Evolutionary conservation across 495 filamentous ascomycete genomes (phyloP).

Genomic region (Penicillium maclennaniae): DNA sequence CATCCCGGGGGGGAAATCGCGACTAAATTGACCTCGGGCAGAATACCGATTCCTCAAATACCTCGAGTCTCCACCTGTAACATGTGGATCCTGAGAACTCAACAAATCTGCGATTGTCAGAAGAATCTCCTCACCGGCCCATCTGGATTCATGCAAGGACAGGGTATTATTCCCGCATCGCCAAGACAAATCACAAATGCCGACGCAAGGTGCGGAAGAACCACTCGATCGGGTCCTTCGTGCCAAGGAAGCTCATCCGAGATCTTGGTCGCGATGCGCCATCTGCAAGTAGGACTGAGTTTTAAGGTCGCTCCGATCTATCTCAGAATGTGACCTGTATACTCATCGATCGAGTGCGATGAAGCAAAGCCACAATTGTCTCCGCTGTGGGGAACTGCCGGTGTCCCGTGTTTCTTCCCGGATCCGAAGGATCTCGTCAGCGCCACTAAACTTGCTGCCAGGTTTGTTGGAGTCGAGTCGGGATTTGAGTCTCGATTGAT

Average conservation of each 20-base stretch:
- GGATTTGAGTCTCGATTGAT: slow-evolving; percentile 15
- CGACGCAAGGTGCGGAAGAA: slow-evolving; percentile 4
- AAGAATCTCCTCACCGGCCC: not conserved
- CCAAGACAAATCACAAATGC: slow-evolving; percentile 13
- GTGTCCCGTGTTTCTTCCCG: slow-evolving; percentile 38
- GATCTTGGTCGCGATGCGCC: slow-evolving; percentile 43
- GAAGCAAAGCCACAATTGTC: slow-evolving; percentile 43
- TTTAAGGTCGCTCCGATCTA: slow-evolving; percentile 37
- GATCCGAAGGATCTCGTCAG: slow-evolving; percentile 2
- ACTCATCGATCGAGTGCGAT: slow-evolving; percentile 36
- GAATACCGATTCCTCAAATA: not conserved
- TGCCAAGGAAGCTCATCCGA: slow-evolving; percentile 36
- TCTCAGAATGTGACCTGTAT: not conserved
- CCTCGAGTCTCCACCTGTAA: not conserved
- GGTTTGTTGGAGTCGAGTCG: slow-evolving; percentile 11
- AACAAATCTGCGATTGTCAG: not conserved
- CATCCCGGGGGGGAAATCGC: not conserved
- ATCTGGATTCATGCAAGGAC: slow-evolving; percentile 20
- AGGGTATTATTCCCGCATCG: slow-evolving; percentile 26
- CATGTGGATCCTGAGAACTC: not conserved
- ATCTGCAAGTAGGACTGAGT: slow-evolving; percentile 48
- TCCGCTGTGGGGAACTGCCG: slow-evolving; percentile 39
- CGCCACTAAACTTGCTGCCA: slow-evolving; percentile 16
- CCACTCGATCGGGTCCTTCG: slow-evolving; percentile 23
- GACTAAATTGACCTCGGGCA: not conserved